Evolutionary conservation across 2,329 filamentous ascomycete species (phyloP).

Genomic region (Chaetomium globosum): DNA sequence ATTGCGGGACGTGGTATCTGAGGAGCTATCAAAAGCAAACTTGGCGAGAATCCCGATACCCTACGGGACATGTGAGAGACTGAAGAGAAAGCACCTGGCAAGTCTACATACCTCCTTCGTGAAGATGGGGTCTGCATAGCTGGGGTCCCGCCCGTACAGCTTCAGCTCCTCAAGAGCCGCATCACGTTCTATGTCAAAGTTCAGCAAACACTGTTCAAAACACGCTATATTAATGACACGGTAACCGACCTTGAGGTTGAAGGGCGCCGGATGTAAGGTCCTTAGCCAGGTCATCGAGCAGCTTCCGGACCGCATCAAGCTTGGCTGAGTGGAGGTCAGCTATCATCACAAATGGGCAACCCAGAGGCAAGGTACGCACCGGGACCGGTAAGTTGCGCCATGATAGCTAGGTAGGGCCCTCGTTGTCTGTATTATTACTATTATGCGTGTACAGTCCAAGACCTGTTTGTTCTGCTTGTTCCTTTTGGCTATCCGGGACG

Average conservation of each 20-base stretch:
- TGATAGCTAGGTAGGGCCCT: neutral
- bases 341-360: too few species aligned
- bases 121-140: conserved; percentile 79
- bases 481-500: neutral
- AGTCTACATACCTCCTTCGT: conserved; percentile 65
- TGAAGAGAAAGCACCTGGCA: neutral
- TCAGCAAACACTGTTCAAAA: neutral
- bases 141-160: conserved; percentile 71
- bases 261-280: conserved; percentile 66
- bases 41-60: conserved; percentile 72
- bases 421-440: neutral
- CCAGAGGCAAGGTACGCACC: conserved; percentile 43
- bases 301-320: conserved; percentile 65
- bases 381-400: conserved; percentile 44
- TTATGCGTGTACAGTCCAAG: neutral
- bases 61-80: conserved; percentile 47
- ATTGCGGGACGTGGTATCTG: conserved; percentile 67
- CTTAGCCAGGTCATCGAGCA: conserved; percentile 63
- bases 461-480: neutral
- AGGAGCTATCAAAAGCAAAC: conserved; percentile 72
- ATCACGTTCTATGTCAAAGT: conserved; percentile 58
- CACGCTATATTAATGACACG: neutral
- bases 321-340: conserved; percentile 55
- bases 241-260: conserved; percentile 59
- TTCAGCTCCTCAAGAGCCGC: conserved; percentile 70